Conservation (phyloP, 2,329 filamentous ascomycete species). For the Emmonsia crescens region DNA sequence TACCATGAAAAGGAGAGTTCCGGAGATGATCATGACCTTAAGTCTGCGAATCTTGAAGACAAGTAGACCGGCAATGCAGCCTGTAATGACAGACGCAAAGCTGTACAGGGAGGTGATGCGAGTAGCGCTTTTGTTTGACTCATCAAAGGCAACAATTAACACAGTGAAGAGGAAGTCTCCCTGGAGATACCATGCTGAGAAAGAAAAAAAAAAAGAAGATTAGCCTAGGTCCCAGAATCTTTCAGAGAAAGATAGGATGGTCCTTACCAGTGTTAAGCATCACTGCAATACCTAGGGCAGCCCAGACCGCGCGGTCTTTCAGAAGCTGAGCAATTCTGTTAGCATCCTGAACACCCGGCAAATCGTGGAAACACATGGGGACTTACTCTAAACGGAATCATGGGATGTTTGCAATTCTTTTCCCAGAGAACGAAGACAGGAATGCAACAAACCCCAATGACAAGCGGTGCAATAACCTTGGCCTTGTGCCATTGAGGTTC, state of each 20-base stretch:
- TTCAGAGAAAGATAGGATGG: neutral
- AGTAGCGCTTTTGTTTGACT: constrained; percentile 46
- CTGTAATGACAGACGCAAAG: constrained; percentile 47
- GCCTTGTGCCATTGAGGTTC: constrained; percentile 41
- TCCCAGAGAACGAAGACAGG: constrained; percentile 47
- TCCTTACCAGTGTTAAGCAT: constrained; percentile 42
- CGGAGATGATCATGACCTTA: constrained; percentile 53
- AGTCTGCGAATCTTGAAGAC: constrained; percentile 49
- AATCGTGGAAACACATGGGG: neutral
- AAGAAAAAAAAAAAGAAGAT: neutral
- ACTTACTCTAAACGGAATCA: constrained; percentile 46
- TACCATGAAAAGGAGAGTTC: constrained; percentile 51
- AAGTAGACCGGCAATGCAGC: constrained; percentile 46
- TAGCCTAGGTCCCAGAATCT: neutral
- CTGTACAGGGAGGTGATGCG: constrained; percentile 51
- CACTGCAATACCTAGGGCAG: constrained; percentile 47
- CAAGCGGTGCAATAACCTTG: constrained; percentile 42
- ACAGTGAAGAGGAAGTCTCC: constrained; percentile 55
- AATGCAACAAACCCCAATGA: constrained; percentile 41
- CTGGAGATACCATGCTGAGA: constrained; percentile 48
- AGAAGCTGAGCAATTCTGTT: constrained; percentile 31
- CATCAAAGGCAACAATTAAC: constrained; percentile 50
- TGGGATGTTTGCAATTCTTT: constrained; percentile 38
- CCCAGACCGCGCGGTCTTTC: constrained; percentile 55
- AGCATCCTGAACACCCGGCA: neutral